phyloP scores from a whole-genome alignment of 345 rosid species.

The Corchorus olitorius region DNA sequence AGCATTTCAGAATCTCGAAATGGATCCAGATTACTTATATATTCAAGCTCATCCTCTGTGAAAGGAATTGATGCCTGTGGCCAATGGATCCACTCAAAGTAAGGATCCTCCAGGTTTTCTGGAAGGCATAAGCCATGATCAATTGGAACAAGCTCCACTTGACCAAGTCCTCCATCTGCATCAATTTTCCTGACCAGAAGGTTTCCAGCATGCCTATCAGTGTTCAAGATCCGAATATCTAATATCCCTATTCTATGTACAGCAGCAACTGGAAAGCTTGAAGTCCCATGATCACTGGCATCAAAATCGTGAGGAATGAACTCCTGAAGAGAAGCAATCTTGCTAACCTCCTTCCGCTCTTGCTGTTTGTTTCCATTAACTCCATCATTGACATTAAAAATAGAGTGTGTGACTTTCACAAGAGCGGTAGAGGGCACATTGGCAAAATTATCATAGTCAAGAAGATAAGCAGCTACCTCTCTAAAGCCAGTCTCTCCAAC shows the following conservation, averaged over 20 bases:
- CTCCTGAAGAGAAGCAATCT: constrained; percentile 79
- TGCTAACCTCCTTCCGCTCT: constrained; percentile 55
- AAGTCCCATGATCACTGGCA: constrained; percentile 73
- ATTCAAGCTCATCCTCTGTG: constrained; percentile 82
- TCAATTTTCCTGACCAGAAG: constrained; percentile 79
- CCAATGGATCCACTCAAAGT: constrained; percentile 99
- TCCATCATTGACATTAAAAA: constrained; percentile 66
- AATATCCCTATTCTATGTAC: constrained; percentile 74
- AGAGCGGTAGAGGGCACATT: constrained; percentile 74
- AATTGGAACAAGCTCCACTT: constrained; percentile 83
- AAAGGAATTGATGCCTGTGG: constrained; percentile 98
- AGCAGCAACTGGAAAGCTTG: constrained; percentile 66
- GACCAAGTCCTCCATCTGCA: constrained; percentile 70
- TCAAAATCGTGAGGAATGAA: constrained; percentile 75
- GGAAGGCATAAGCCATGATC: constrained; percentile 98
- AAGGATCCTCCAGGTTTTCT: constrained; percentile 92
- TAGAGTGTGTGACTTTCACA: constrained; percentile 62
- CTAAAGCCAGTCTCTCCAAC: constrained; percentile 81
- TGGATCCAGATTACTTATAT: constrained; percentile 68
- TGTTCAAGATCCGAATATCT: constrained; percentile 69
- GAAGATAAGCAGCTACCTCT: constrained; percentile 75
- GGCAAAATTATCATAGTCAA: constrained; percentile 64
- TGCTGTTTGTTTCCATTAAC: constrained; percentile 49
- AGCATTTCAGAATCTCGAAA: constrained; percentile 70
- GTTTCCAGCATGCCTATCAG: constrained; percentile 84